These are phyloP conservation scores for Leccinum griseonigrum DNA, from an alignment of 1,284 basidiomycete genomes.

Conservation along the genomic window DNA sequence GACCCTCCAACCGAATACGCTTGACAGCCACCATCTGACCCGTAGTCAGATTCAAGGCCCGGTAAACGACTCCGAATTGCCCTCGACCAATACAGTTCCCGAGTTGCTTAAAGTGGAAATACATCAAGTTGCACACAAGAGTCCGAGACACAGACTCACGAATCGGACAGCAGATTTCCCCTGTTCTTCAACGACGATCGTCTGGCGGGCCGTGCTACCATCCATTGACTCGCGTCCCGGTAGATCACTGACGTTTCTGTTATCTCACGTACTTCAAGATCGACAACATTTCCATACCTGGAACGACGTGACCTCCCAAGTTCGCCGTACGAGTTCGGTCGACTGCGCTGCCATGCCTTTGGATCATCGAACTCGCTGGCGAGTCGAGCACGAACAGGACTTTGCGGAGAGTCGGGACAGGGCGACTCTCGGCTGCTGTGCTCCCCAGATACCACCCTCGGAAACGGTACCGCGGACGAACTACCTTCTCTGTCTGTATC, in stretches of 20 bases:
- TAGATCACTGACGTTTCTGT: constrained; percentile 65
- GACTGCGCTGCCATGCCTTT: constrained; percentile 46
- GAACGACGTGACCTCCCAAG: constrained; percentile 50
- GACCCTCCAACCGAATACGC: constrained; percentile 82
- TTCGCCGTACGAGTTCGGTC: constrained; percentile 71
- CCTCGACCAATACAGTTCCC: constrained; percentile 96
- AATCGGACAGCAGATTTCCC: constrained; percentile 81
- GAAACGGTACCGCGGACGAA: constrained; percentile 56
- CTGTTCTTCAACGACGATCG: constrained; percentile 78
- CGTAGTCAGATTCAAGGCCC: constrained; percentile 87
- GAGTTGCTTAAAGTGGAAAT: constrained; percentile 64
- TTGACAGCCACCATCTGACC: constrained; percentile 96
- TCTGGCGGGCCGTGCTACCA: constrained; percentile 65
- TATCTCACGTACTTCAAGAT: constrained; percentile 50
- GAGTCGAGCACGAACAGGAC: constrained; percentile 51
- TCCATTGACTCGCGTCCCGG: constrained; percentile 58
- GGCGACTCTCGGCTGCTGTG: constrained; percentile 36
- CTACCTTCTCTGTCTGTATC: constrained; percentile 35
- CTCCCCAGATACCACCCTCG: constrained; percentile 48
- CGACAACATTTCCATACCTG: constrained; percentile 68
- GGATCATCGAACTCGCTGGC: constrained; percentile 66
- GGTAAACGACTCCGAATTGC: constrained; percentile 94
- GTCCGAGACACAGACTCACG: constrained; percentile 50
- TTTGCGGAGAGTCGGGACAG: constrained; percentile 32
- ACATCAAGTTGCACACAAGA: constrained; percentile 4